Conservation (phyloP, 1,139 yeast species). For the Debaryomycetaceae sp. region DNA sequence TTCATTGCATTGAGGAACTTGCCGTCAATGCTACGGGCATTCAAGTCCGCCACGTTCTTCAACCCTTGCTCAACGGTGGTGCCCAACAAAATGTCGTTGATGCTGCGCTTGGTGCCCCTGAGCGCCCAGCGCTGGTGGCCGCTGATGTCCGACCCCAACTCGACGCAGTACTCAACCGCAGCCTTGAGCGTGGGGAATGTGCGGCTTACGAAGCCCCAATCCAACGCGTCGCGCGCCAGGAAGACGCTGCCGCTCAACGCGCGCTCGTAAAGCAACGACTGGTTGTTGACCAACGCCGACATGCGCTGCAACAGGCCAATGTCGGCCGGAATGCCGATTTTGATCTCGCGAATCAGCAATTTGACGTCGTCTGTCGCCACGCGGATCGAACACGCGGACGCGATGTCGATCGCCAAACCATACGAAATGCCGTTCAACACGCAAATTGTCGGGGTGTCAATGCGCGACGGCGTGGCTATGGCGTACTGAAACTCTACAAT, state of each 20-base stretch:
- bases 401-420: conserved; percentile 70
- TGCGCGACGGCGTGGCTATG: conserved; percentile 44
- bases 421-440: conserved; percentile 43
- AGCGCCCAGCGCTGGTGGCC: conserved; percentile 55
- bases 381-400: conserved; percentile 56
- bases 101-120: conserved; percentile 57
- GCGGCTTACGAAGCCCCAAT: conserved; percentile 51
- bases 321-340: conserved; percentile 75
- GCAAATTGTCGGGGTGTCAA: conserved; percentile 46
- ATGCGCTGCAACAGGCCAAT: conserved; percentile 74
- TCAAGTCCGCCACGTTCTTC: conserved; percentile 48
- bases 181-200: conserved; percentile 43
- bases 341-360: conserved; percentile 65
- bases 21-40: conserved; percentile 39
- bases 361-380: conserved; percentile 50
- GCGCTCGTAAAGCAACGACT: conserved; percentile 56
- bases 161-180: conserved; percentile 48
- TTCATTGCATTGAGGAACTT: conserved; percentile 15
- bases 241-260: conserved; percentile 63
- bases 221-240: conserved; percentile 50
- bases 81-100: conserved; percentile 51
- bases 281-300: conserved; percentile 51
- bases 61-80: conserved; percentile 47
- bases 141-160: conserved; percentile 49
- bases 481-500: conserved; percentile 57